A percentile compares a stretch with the other conserved stretches of the same genome.
These are phyloP conservation scores for Apiospora hydei DNA, from an alignment of 2,329 filamentous ascomycete species.

Conservation along the genomic window DNA sequence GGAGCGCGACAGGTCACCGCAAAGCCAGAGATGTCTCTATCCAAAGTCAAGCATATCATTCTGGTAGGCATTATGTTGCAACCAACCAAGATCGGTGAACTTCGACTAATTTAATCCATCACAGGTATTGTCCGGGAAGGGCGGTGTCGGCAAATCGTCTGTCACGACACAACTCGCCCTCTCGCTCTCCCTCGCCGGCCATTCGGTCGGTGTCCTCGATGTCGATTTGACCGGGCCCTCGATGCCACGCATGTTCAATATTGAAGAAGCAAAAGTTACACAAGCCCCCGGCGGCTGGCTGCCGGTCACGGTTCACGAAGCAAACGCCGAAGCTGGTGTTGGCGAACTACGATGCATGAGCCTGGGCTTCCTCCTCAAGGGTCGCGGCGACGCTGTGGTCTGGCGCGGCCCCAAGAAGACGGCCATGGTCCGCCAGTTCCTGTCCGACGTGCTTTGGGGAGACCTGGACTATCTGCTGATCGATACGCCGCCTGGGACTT, in stretches of 20 bases:
- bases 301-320: constrained; percentile 82
- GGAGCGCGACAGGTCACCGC: neutral
- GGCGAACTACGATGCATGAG: constrained; percentile 86
- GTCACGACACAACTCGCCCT: constrained; percentile 96
- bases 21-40: constrained; percentile 64
- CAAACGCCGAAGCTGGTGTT: constrained; percentile 56
- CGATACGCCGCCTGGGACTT: constrained; percentile 95
- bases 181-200: constrained; percentile 82
- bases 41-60: constrained; percentile 78
- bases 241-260: constrained; percentile 92
- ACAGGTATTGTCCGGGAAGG: constrained; percentile 90
- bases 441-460: constrained; percentile 89
- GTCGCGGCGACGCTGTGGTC: constrained; percentile 88
- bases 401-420: constrained; percentile 99
- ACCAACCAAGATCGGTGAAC: neutral
- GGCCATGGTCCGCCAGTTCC: constrained; percentile 96
- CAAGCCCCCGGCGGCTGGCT: constrained; percentile 93
- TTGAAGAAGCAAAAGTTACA: constrained; percentile 87
- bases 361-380: constrained; percentile 85
- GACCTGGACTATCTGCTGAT: constrained; percentile 91
- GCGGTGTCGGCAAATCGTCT: constrained; percentile 96
- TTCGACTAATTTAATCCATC: neutral
- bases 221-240: constrained; percentile 96
- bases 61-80: constrained; percentile 60
- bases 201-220: constrained; percentile 93